Base-by-base conservation (phyloP, 331 rosid species). In the Acacia pycnantha region DNA sequence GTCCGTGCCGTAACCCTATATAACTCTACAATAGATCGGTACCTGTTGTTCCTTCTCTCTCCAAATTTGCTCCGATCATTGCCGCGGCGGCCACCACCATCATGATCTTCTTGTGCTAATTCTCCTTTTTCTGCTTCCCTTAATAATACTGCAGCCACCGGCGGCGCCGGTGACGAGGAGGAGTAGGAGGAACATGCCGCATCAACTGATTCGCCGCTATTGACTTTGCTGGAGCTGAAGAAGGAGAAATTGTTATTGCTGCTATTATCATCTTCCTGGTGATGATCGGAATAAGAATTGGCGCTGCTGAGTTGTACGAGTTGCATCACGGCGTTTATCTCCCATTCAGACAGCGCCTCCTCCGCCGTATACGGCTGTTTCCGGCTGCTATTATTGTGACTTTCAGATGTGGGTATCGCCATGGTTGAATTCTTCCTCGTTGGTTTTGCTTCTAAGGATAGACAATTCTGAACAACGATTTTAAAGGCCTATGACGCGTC, bases 381-480 rank as follows among this genome's bases (percentile, higher is more conserved):
- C 29, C 27, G 11, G 81, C 44, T 66, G 27, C 29, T n/a, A 5
- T 0, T 24, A 5, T 0, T 24, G 33, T 56, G 70, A 76, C 19
- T 77, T 80, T 80, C 31, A 64, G 68, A 29, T 82, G 88, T 76
- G 85, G 90, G 68, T 79, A 19, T 72, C 68, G 66, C 89, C 93
- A 85, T 85, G 64, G 27, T 40, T 37, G 27, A 18, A 37, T 35
- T 5, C 16, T 67, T 67, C 73, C 19, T 37, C 7, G 9, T 40
- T 8, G 51, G 4, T 40, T 40, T 69, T n/a, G 31, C 22, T 29
- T 64, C 41, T 1, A 67, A 10, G 3, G 8, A 37, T 3, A 59
- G 16, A 56, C 15, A 0, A 59, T 59, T 22, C 33, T 24, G 65
- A 58, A 58, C 22, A 64, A 64, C n/a, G 24, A 19, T 62, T 47